A percentile compares a stretch with the other conserved stretches of the same genome.
Evolutionary conservation across 768 basidiomycete genomes (phyloP).

Genomic region (Pilatotrama ljubarskyi): DNA sequence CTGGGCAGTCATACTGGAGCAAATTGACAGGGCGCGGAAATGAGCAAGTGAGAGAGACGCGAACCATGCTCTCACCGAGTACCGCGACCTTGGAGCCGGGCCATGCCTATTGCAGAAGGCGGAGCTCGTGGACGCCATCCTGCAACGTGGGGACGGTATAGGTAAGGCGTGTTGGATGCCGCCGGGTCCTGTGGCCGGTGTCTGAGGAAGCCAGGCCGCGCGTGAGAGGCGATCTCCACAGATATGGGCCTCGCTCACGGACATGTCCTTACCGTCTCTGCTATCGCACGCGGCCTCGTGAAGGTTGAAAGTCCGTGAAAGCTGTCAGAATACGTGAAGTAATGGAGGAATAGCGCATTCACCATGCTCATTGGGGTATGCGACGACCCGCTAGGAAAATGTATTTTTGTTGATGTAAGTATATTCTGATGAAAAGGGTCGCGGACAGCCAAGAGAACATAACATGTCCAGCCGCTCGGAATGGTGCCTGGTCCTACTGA

Average conservation of each 20-base stretch:
- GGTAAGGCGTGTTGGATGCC: neutral
- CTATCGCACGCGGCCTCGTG: neutral
- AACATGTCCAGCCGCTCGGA: no score
- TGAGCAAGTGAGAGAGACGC: neutral
- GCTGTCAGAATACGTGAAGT: neutral
- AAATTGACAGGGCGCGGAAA: neutral
- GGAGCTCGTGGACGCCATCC: neutral
- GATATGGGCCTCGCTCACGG: neutral
- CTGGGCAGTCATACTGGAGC: neutral
- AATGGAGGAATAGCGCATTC: neutral
- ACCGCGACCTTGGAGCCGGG: neutral
- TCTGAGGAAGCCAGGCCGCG: slow-evolving; percentile 1
- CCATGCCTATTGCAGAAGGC: neutral
- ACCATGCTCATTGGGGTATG: neutral
- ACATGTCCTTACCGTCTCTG: neutral
- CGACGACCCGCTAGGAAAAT: neutral
- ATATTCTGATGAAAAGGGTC: no score
- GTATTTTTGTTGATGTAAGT: no score
- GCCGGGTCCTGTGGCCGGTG: neutral
- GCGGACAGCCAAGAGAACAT: no score
- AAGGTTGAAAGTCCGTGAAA: neutral
- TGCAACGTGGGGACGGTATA: neutral
- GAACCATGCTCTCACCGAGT: neutral
- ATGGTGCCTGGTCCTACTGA: no score
- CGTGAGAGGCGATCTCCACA: neutral